Evolutionary conservation across 176 grass and related monocot species (phyloP).

Genomic region (Musa troglodytarum): DNA sequence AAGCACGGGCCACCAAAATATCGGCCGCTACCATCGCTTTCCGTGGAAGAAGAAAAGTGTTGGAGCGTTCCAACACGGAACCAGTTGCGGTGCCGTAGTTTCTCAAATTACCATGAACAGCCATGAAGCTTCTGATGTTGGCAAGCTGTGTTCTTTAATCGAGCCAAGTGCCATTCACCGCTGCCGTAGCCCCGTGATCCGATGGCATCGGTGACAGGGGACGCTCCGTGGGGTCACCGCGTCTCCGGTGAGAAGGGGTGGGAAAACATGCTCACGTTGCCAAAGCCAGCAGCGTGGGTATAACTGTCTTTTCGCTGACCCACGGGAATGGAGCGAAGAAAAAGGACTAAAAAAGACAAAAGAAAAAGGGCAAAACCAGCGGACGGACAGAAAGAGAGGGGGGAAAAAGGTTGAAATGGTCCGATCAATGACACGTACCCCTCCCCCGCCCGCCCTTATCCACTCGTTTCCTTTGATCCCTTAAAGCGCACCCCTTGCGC

Average conservation of each 20-base stretch:
- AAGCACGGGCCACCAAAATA: neutral
- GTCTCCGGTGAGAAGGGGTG: too few species aligned
- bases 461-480: constrained; percentile 14
- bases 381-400: neutral
- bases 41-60: neutral
- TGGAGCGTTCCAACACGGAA: too few species aligned
- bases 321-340: neutral
- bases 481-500: neutral
- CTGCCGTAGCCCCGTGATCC: too few species aligned
- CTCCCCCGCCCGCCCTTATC: constrained; percentile 33
- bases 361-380: neutral
- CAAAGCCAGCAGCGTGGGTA: too few species aligned
- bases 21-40: neutral
- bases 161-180: too few species aligned
- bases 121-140: too few species aligned
- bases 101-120: too few species aligned
- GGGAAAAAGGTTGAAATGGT: neutral
- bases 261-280: too few species aligned
- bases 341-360: neutral
- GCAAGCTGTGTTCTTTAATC: too few species aligned
- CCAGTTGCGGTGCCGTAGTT: too few species aligned
- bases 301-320: neutral
- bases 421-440: constrained; percentile 27
- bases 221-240: too few species aligned
- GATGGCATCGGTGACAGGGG: too few species aligned